phyloP scores from a whole-genome alignment of 805 yeast genomes.

The Candida ponderosae region DNA sequence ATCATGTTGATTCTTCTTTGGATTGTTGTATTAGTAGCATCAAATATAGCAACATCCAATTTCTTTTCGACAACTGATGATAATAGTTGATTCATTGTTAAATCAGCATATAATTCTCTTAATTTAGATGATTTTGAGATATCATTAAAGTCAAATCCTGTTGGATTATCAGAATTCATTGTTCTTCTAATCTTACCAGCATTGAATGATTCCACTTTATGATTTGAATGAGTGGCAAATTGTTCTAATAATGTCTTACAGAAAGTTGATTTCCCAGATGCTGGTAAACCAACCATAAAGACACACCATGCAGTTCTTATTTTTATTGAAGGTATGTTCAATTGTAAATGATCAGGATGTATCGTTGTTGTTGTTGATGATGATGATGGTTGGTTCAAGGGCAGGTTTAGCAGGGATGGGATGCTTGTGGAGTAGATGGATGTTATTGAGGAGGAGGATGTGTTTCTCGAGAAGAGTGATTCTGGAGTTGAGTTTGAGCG shows the following conservation, averaged over 20 bases:
- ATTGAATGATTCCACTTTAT: conserved; percentile 46
- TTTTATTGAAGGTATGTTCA: not conserved
- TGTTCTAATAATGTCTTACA: conserved; percentile 47
- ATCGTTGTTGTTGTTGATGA: conserved; percentile 13
- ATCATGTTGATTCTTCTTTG: conserved; percentile 25
- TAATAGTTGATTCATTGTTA: conserved; percentile 39
- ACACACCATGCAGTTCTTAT: conserved; percentile 35
- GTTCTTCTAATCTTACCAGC: conserved; percentile 67
- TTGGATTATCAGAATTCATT: too few species aligned
- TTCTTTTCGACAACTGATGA: conserved; percentile 32
- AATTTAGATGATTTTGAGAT: conserved; percentile 29
- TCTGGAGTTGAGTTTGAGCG: not conserved
- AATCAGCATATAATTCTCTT: conserved; percentile 45
- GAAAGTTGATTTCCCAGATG: conserved; percentile 68
- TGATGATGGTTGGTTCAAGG: conserved; percentile 10
- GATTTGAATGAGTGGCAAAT: conserved; percentile 7
- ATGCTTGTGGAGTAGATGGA: not conserved
- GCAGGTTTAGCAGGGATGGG: not conserved
- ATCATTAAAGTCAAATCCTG: conserved; percentile 37
- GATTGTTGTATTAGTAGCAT: conserved; percentile 50
- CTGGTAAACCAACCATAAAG: conserved; percentile 71
- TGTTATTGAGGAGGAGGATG: not conserved
- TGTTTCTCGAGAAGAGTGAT: not conserved
- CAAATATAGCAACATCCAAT: conserved; percentile 50
- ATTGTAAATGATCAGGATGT: not conserved